Base-by-base conservation (phyloP, 73 alveolate genomes). In the Uronychia setigera region DNA sequence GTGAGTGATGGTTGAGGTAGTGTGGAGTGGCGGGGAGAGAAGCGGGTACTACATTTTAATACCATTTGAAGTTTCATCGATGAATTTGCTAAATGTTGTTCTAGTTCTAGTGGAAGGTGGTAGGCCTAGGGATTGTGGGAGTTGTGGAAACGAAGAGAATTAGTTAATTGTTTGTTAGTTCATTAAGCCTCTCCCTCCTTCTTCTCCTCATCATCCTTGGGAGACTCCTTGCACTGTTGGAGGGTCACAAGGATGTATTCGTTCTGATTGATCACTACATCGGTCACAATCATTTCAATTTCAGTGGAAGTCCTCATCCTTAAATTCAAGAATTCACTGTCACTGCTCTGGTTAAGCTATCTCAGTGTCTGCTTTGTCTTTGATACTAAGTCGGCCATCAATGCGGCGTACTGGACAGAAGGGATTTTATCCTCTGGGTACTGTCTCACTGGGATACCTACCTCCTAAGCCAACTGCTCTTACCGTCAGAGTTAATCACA, bases 251-350 rank as follows among this genome's bases (percentile, higher is more conserved):
- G 86, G 30, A 88, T 88, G 60, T 88, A 88, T 34, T 88, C 94
- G 77, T 88, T 88, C 1, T 80, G 84, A 84, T 87, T 82, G 30
- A 86, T 59, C 78, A 88, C 82, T 32, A 82, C 80, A 57, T 88
- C 87, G 1, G 94, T 88, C 32, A 88, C 87, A 31, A 88, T 88
- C 76, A 88, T 82, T 46, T 88, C 94, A 0, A 80, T 88, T 84
- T 88, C 94, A 29, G 58, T 35, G 78, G 83, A 83, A 11, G 94
- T 88, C 29, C 94, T 35, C 94, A 88, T 88, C 78, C 94, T 88
- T 67, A 88, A 59, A 60, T 88, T 83, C 0, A 86, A 84, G 77
- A 88, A 88, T 32, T 88, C 94, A 19, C 88, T 57, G 81, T 88
- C 94, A n/a, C n/a, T n/a, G 30, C 91, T 80, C 77, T 58, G 81